Percentiles rank a stretch among this genome's conserved stretches.
Evolutionary conservation across 2,329 filamentous ascomycete genomes (phyloP).

Genomic region (Aaosphaeria arxii): DNA sequence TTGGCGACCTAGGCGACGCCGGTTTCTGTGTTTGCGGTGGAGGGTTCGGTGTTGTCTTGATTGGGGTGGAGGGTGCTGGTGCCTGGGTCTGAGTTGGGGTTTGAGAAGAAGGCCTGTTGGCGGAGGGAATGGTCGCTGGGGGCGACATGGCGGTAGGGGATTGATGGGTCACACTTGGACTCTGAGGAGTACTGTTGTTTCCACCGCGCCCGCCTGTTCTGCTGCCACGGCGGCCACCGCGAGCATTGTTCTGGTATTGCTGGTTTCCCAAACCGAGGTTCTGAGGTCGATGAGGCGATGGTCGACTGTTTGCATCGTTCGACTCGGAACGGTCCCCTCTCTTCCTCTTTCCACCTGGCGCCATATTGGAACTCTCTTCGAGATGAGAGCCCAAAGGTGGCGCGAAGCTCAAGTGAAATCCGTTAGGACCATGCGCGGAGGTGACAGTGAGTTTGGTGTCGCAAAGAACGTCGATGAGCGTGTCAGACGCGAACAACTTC

Average conservation of each 20-base stretch:
- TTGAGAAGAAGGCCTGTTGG: conserved; percentile 1
- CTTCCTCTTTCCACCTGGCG: conserved; percentile 57
- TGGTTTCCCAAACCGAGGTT: conserved; percentile 53
- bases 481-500: background rate
- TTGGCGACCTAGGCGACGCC: conserved; percentile 31
- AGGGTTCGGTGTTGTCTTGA: conserved; percentile 7
- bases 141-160: conserved; percentile 33
- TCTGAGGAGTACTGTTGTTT: conserved; percentile 24
- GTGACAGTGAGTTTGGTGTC: background rate
- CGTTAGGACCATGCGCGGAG: conserved; percentile 25
- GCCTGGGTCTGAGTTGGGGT: conserved; percentile 6
- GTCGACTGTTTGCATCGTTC: conserved; percentile 38
- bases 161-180: conserved; percentile 23
- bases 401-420: conserved; percentile 13
- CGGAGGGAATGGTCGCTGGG: conserved; percentile 14
- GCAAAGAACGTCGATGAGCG: too few relatives aligned
- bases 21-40: conserved; percentile 16
- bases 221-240: conserved; percentile 27
- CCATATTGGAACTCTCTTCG: conserved; percentile 43
- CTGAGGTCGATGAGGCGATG: conserved; percentile 52
- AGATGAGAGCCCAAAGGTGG: conserved; percentile 22
- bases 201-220: conserved; percentile 26
- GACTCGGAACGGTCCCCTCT: conserved; percentile 46
- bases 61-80: background rate
- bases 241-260: conserved; percentile 37